phyloP scores from a whole-genome alignment of 192 early-diverging fungal genomes.

The Coemansia nantahalensis region DNA sequence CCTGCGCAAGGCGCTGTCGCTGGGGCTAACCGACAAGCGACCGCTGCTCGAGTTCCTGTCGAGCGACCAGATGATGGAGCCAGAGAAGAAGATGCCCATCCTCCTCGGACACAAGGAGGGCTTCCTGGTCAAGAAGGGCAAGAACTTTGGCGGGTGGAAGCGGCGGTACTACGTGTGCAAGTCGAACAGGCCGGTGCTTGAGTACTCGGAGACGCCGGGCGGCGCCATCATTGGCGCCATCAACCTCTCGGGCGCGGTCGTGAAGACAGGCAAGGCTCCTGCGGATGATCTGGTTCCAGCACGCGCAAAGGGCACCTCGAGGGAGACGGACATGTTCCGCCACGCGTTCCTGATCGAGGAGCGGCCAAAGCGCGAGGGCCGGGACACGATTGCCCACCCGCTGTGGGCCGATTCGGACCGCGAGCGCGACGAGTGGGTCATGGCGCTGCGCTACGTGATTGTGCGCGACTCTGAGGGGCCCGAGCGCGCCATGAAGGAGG shows the following conservation, averaged over 20 bases:
- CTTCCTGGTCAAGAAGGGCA: slow-evolving; percentile 88
- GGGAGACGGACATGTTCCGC: slow-evolving; percentile 66
- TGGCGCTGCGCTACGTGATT: slow-evolving; percentile 62
- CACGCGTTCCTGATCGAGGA: slow-evolving; percentile 88
- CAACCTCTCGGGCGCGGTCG: slow-evolving; percentile 64
- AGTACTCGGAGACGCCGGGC: slow-evolving; percentile 84
- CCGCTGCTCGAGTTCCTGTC: slow-evolving; percentile 75
- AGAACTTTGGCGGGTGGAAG: slow-evolving; percentile 98
- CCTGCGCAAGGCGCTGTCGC: slow-evolving; percentile 67
- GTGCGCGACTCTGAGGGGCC: slow-evolving; percentile 45
- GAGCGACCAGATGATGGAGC: slow-evolving; percentile 60
- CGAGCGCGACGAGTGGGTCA: slow-evolving; percentile 92
- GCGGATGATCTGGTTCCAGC: slow-evolving; percentile 9
- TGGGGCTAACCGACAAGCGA: slow-evolving; percentile 59
- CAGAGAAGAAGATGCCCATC: slow-evolving; percentile 51
- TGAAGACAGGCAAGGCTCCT: slow-evolving; percentile 40
- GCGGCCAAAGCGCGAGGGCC: slow-evolving; percentile 60
- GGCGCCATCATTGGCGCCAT: slow-evolving; percentile 71
- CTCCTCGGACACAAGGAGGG: slow-evolving; percentile 75
- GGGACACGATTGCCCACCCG: slow-evolving; percentile 67
- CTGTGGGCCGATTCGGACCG: slow-evolving; percentile 85
- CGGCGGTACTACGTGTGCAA: slow-evolving; percentile 76
- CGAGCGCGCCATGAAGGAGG: slow-evolving; percentile 47
- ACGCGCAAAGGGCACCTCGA: slow-evolving; percentile 17
- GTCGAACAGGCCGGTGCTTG: slow-evolving; percentile 62